Evolutionary conservation across 2,329 filamentous ascomycete species (phyloP), one percentile per base, ranked within the genome.

Genomic region (Claviceps pusilla): DNA sequence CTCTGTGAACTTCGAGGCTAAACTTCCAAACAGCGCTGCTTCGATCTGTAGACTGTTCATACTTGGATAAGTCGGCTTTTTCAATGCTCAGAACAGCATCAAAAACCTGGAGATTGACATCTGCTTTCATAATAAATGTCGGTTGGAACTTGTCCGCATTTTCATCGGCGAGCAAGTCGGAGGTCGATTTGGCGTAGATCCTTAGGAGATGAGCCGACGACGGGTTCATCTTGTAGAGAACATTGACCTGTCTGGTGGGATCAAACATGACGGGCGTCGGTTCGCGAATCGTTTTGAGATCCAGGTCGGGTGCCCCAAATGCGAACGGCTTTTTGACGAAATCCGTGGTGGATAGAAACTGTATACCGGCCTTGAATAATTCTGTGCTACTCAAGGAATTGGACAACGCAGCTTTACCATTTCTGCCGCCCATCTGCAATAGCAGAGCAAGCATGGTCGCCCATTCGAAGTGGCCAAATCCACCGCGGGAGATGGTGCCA

Each of bases 381-480:
- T 97, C 91, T 29, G 91, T 93, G 68, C 86, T 86, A 71, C 86
- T 95, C 62, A 95, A 86, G 7, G 87, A 87, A 5, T 80, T 76
- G 6, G 89, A 89, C 16, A 97, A 75, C 6, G 87, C 71, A 2
- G 85, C 77, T 58, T 82, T 79, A 2, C 86, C 86, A 56, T 83
- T 84, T 7, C 80, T 78, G 7, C 83, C 85, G 31, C 87, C 87
- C n/a, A 80, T 81, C 66, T 89, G 83, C 46, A 97, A 74, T 2
- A 97, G 73, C 14, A 95, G 73, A 37, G 90, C 87, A 65, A 90
- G 79, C 50, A 93, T 72, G n/a, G 81, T 72, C 0, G 86, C 78
- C 88, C 89, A 97, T 66, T 98, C 93, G 59, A 95, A 95, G 60
- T 88, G 82, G 3, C 93, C 93, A 66, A 98, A 96, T 0, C 93